These are phyloP conservation scores for Vigna unguiculata DNA, from an alignment of 306 rosid species.

Conservation along the genomic window DNA sequence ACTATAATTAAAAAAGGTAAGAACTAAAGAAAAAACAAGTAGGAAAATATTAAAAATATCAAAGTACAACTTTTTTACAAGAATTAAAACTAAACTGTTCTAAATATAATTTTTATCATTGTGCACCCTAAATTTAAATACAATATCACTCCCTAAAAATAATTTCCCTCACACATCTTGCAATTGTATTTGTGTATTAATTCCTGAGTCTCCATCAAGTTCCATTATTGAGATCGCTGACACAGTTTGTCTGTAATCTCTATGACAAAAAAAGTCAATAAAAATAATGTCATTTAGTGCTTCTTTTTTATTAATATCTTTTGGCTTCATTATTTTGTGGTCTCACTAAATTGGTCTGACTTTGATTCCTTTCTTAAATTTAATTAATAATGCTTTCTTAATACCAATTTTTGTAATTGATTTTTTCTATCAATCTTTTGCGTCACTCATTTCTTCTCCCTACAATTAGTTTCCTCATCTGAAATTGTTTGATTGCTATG, in stretches of 20 bases:
- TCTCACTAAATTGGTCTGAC: neutral
- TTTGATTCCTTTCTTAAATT: slow-evolving; percentile 6
- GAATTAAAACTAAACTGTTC: too few relatives aligned
- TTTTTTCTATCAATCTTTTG: neutral
- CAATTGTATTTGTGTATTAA: neutral
- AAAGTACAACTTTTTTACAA: too few relatives aligned
- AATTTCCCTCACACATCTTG: neutral
- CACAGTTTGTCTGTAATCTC: slow-evolving; percentile 8
- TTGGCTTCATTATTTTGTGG: neutral
- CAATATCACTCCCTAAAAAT: too few relatives aligned
- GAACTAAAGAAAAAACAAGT: too few relatives aligned
- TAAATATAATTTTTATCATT: too few relatives aligned
- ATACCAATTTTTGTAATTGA: neutral
- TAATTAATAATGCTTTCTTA: neutral
- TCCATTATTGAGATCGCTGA: slow-evolving; percentile 1
- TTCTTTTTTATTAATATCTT: slow-evolving; percentile 4
- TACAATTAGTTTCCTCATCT: neutral
- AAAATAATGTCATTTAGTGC: neutral
- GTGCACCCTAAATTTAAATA: too few relatives aligned
- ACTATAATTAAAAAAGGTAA: too few relatives aligned
- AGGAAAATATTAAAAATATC: too few relatives aligned
- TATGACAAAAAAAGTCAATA: neutral
- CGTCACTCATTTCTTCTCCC: neutral
- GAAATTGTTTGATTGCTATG: neutral
- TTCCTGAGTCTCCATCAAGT: neutral